Evolutionary conservation across 306 rosid species (phyloP), one percentile per base, ranked within the genome.

Genomic region (Coriaria nepalensis): DNA sequence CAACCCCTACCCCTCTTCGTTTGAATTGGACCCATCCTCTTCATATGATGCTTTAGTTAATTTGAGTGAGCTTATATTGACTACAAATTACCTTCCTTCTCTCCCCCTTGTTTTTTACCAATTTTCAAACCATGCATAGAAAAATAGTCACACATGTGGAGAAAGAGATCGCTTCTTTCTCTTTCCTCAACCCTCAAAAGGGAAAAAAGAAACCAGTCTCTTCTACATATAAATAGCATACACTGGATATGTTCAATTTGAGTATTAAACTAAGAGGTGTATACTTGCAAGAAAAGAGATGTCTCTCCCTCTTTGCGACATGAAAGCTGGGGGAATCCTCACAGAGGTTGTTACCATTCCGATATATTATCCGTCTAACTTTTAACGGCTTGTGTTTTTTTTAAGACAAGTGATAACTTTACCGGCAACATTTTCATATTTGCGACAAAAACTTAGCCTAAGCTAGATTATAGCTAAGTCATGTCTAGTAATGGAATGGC

Each of bases 1-100:
- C 98, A 82, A 75, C 58, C 93, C 78, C 98, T 92, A 96, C 79
- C 94, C 82, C 82, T 74, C 77, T 64, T 61, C 29, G 29, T 20
- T 20, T 65, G 55, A 75, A 58, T 69, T 76, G 96, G 98, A 73
- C 98, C 96, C 93, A 75, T 82, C 73, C 82, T 50, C 29, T 3
- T 20, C 29, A 1, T 20, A 20, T 20, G 29, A 20, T 3, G 29
- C 29, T 20, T 20, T 20, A 20, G 29, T 20, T 20, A 20, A 20
- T 20, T 20, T 20, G 29, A 20, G 29, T 20, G 29, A 20, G 29
- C 29, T 20, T 1, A 20, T 20, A 1, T 20, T 20, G 29, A 20
- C 29, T 20, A 20, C 29, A 20, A 20, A 20, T 75, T 63, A 52
- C 57, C 61, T 55, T 41, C 37, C 45, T 49, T 8, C 4, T 15